These are phyloP conservation scores for Dicorynia guianensis DNA, from an alignment of 306 rosid species.

Conservation along the genomic window DNA sequence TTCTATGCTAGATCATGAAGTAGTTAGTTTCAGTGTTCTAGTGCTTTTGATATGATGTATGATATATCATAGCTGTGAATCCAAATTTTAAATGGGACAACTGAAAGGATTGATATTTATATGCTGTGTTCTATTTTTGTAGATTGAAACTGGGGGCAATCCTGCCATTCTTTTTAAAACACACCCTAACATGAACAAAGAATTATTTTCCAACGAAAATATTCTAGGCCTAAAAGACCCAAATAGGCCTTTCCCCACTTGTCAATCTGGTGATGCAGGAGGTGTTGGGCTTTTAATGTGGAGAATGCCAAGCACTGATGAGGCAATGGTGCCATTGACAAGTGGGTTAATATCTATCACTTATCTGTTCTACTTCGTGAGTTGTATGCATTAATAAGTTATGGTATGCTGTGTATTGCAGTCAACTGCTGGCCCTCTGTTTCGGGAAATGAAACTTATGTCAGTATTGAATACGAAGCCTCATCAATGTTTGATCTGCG, in stretches of 20 bases:
- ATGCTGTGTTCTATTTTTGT: constrained; percentile 48
- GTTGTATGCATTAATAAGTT: constrained; percentile 29
- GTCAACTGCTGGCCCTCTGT: constrained; percentile 99
- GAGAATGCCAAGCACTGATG: constrained; percentile 94
- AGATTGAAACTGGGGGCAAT: constrained; percentile 89
- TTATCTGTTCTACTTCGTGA: constrained; percentile 19
- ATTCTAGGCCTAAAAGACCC: constrained; percentile 80
- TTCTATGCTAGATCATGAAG: too few species aligned
- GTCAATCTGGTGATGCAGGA: constrained; percentile 79
- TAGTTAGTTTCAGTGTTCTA: too few species aligned
- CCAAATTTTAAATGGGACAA: constrained; percentile 30
- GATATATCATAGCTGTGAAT: constrained; percentile 10
- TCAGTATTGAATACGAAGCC: constrained; percentile 95
- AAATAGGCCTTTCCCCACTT: constrained; percentile 88
- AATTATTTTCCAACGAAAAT: constrained; percentile 78
- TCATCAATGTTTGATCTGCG: constrained; percentile 82
- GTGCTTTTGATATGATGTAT: too few species aligned
- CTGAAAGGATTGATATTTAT: neutral
- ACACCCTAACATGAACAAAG: constrained; percentile 98
- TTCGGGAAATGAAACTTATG: constrained; percentile 96
- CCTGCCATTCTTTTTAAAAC: constrained; percentile 91
- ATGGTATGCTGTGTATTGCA: constrained; percentile 50
- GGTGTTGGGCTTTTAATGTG: constrained; percentile 90
- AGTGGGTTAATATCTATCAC: constrained; percentile 54
- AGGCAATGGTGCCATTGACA: constrained; percentile 82